Conservation (phyloP, 306 rosid genomes). For the Pyrus bretschneideri region DNA sequence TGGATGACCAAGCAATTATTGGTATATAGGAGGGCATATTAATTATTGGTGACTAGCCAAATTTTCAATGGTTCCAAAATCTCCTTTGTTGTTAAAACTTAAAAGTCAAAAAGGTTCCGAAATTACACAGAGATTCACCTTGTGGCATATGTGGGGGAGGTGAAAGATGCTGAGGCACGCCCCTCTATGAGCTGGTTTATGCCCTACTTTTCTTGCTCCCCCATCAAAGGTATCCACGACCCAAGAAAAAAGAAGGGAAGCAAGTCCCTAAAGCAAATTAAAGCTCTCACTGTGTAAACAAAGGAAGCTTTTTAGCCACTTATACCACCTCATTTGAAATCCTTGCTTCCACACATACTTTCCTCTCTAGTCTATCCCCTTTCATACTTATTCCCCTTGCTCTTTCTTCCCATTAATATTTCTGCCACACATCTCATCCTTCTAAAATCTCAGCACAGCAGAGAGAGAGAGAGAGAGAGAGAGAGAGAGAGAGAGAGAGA, state of each 20-base stretch:
- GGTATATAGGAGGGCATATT: not conserved
- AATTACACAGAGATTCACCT: not conserved
- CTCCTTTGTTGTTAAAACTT: not conserved
- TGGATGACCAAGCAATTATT: not conserved
- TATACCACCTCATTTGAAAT: not conserved
- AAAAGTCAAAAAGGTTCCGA: constrained; percentile 18
- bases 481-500: constrained; percentile 3
- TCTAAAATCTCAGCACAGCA: constrained; percentile 1
- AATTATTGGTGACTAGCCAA: not conserved
- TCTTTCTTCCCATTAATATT: not conserved
- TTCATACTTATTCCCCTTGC: not conserved
- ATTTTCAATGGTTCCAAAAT: not conserved
- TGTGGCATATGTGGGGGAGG: not conserved
- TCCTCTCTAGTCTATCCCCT: not conserved
- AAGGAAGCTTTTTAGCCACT: constrained; percentile 39
- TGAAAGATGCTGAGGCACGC: constrained; percentile 29
- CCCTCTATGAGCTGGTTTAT: constrained; percentile 49
- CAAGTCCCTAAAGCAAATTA: constrained; percentile 23
- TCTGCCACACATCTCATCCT: not conserved
- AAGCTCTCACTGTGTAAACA: constrained; percentile 33
- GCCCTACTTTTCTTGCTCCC: constrained; percentile 51
- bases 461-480: not conserved
- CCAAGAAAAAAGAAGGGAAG: constrained; percentile 18
- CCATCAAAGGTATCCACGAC: constrained; percentile 59
- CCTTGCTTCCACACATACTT: not conserved